Conservation (phyloP, 345 rosid species). For the Theobroma cacao region DNA sequence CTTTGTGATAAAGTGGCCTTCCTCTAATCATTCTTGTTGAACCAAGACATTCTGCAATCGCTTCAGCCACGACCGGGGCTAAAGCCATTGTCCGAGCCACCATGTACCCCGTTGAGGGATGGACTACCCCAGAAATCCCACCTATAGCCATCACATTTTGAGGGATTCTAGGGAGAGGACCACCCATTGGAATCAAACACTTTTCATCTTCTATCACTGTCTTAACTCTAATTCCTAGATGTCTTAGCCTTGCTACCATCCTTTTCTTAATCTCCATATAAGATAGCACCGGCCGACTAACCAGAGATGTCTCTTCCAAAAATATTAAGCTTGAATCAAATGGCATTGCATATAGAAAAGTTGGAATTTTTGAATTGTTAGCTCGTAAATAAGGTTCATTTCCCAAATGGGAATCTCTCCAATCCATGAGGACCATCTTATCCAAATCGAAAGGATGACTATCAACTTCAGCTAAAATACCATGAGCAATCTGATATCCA, state of each 20-base stretch:
- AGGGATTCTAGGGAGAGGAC: constrained; percentile 61
- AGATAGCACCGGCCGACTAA: constrained; percentile 52
- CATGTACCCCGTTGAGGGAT: constrained; percentile 70
- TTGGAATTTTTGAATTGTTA: constrained; percentile 39
- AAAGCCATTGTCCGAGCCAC: constrained; percentile 53
- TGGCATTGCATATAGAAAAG: constrained; percentile 69
- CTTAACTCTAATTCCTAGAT: constrained; percentile 58
- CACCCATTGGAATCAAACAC: constrained; percentile 80
- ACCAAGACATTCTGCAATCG: constrained; percentile 64
- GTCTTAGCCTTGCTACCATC: constrained; percentile 67
- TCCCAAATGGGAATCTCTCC: constrained; percentile 73
- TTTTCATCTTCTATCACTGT: constrained; percentile 59
- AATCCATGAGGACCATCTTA: constrained; percentile 71
- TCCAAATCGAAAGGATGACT: constrained; percentile 65
- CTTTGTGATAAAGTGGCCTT: constrained; percentile 41
- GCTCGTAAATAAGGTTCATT: constrained; percentile 53
- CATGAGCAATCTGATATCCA: constrained; percentile 75
- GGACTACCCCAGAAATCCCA: constrained; percentile 63
- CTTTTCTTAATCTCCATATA: constrained; percentile 54
- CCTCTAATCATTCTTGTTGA: constrained; percentile 68
- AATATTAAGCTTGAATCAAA: constrained; percentile 48
- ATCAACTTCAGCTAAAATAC: constrained; percentile 65
- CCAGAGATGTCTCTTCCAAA: constrained; percentile 64
- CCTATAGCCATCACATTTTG: constrained; percentile 65
- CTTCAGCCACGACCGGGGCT: constrained; percentile 45